A percentile compares a stretch with the other conserved stretches of the same genome.
Conservation (phyloP, 2,329 filamentous ascomycete species). For the Epichloe hybrida region DNA sequence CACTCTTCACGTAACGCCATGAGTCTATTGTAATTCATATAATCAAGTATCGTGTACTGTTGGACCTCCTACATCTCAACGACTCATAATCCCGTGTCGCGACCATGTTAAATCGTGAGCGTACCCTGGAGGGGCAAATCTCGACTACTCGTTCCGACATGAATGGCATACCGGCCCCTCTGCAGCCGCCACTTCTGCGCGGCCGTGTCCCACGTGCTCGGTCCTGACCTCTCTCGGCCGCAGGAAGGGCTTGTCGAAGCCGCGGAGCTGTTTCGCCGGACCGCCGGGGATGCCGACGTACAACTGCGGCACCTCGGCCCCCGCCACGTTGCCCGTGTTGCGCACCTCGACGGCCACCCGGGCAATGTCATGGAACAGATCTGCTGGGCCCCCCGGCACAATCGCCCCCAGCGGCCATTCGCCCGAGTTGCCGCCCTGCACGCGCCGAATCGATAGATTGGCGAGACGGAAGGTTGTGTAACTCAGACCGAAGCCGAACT, state of each 20-base stretch:
- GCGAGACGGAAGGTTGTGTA: conserved; percentile 41
- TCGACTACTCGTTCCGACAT: conserved; percentile 34
- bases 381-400: conserved; percentile 31
- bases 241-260: conserved; percentile 48
- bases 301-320: conserved; percentile 35
- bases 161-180: conserved; percentile 29
- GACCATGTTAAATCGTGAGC: conserved; percentile 19
- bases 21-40: too few species aligned
- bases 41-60: too few species aligned
- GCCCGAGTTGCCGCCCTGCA: conserved; percentile 10
- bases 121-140: conserved; percentile 27
- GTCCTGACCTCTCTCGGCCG: conserved; percentile 28
- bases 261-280: conserved; percentile 47
- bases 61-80: too few species aligned
- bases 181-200: conserved; percentile 47
- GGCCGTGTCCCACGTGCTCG: conserved; percentile 52
- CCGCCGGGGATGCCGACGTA: conserved; percentile 32
- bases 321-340: conserved; percentile 29
- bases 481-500: conserved; percentile 43
- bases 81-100: too few species aligned
- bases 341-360: conserved; percentile 23
- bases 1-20: too few species aligned
- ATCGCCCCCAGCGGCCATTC: conserved; percentile 27
- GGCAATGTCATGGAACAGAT: conserved; percentile 34
- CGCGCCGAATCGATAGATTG: conserved; percentile 23